These are phyloP conservation scores for Raffaelea ambrosiae DNA, from an alignment of 2,329 filamentous ascomycete genomes.

Conservation along the genomic window DNA sequence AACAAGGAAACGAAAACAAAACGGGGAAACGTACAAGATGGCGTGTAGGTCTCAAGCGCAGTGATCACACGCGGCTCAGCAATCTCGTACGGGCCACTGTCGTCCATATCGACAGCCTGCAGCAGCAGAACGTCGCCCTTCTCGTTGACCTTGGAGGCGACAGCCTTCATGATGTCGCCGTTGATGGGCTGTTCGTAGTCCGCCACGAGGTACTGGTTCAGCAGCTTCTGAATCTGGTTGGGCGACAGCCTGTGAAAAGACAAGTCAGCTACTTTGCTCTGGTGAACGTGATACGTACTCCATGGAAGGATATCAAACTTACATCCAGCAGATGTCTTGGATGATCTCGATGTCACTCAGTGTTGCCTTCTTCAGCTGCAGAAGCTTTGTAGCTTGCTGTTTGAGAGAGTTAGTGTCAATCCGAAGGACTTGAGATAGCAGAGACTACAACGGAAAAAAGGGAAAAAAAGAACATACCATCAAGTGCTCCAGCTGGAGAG, in stretches of 20 bases:
- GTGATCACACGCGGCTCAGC: conserved; percentile 94
- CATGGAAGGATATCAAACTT: conserved; percentile 31
- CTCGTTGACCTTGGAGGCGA: conserved; percentile 91
- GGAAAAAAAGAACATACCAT: conserved; percentile 54
- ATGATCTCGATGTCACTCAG: conserved; percentile 99
- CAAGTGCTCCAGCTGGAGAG: conserved; percentile 90
- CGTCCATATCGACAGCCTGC: conserved; percentile 96
- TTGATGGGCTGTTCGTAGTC: conserved; percentile 99
- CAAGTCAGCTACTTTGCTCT: too few species aligned
- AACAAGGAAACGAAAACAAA: background rate
- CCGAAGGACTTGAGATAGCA: background rate
- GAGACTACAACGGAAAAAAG: background rate
- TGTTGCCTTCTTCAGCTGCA: conserved; percentile 98
- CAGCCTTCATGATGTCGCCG: conserved; percentile 99
- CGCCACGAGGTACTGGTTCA: conserved; percentile 97
- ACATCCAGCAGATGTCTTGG: conserved; percentile 99
- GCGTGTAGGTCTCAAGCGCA: conserved; percentile 94
- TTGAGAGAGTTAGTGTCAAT: conserved; percentile 18
- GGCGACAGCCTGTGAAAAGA: conserved; percentile 88
- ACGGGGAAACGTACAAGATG: conserved; percentile 66
- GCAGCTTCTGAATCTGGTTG: conserved; percentile 96
- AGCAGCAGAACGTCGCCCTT: conserved; percentile 95
- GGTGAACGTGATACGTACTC: background rate
- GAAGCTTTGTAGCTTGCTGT: conserved; percentile 92
- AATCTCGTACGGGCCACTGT: conserved; percentile 97